A percentile compares a stretch with the other conserved stretches of the same genome.
phyloP scores from a whole-genome alignment of 306 rosid genomes.

The Calophaca sinica region DNA sequence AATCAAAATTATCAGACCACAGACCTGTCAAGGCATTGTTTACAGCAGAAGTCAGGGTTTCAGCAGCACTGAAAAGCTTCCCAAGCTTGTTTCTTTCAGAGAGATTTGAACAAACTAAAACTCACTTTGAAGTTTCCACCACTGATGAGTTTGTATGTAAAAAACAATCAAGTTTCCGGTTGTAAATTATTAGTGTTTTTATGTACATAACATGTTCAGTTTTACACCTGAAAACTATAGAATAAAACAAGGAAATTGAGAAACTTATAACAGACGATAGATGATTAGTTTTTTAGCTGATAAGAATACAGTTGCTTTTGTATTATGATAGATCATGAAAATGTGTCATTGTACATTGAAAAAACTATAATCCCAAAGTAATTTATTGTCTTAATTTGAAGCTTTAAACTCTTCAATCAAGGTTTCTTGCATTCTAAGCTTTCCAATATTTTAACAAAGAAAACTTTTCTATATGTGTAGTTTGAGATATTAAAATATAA shows the following conservation, averaged over 20 bases:
- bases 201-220: slow-evolving; percentile 14
- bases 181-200: slow-evolving; percentile 38
- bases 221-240: background rate
- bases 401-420: too few species aligned
- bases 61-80: slow-evolving; percentile 31
- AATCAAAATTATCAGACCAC: slow-evolving; percentile 75
- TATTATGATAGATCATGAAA: slow-evolving; percentile 5
- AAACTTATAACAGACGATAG: slow-evolving; percentile 10
- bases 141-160: slow-evolving; percentile 41
- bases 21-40: slow-evolving; percentile 81
- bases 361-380: background rate
- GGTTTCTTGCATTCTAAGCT: too few species aligned
- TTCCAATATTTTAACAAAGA: too few species aligned
- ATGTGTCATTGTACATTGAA: slow-evolving; percentile 24
- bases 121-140: slow-evolving; percentile 53
- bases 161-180: slow-evolving; percentile 52
- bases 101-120: slow-evolving; percentile 54
- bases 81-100: slow-evolving; percentile 60
- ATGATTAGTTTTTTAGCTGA: slow-evolving; percentile 1
- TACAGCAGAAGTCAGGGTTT: slow-evolving; percentile 56
- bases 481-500: background rate
- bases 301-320: slow-evolving; percentile 35
- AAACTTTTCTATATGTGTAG: too few species aligned
- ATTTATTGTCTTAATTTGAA: background rate
- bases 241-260: background rate